Evolutionary conservation across 768 basidiomycete species (phyloP).

Genomic region (Steccherinum ochraceum): DNA sequence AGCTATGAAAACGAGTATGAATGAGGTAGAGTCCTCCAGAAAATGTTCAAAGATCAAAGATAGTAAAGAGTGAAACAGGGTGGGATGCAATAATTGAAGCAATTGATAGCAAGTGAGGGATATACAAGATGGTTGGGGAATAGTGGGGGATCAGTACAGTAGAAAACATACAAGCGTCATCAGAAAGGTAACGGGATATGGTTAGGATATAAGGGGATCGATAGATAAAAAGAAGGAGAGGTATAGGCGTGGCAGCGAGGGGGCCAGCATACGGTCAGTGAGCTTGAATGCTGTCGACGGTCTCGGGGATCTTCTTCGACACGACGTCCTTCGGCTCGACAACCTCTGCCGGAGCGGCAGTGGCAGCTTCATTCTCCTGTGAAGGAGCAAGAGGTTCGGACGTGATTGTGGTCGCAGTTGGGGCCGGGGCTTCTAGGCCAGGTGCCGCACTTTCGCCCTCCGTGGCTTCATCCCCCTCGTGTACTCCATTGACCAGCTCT

Average conservation of each 20-base stretch:
- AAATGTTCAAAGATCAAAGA: background rate
- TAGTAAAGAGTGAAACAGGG: background rate
- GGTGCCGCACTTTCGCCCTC: background rate
- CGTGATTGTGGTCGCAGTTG: background rate
- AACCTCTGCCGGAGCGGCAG: background rate
- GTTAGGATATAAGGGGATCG: background rate
- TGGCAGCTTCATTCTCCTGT: background rate
- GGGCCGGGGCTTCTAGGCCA: background rate
- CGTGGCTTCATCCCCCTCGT: background rate
- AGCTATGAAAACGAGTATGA: background rate
- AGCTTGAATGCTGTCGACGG: background rate
- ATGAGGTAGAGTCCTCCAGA: background rate
- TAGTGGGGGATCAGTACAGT: background rate
- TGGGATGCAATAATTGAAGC: background rate
- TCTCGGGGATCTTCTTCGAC: background rate
- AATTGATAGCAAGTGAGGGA: background rate
- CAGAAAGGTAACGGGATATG: background rate
- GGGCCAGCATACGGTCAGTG: background rate
- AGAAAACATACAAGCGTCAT: background rate
- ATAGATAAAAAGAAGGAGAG: background rate
- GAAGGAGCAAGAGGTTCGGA: background rate
- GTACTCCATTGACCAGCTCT: background rate
- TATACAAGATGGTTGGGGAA: background rate
- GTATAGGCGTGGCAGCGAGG: background rate
- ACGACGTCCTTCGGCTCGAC: background rate